Conservation (phyloP, 1,139 yeast genomes). For the Saccharomycopsis phalli region DNA sequence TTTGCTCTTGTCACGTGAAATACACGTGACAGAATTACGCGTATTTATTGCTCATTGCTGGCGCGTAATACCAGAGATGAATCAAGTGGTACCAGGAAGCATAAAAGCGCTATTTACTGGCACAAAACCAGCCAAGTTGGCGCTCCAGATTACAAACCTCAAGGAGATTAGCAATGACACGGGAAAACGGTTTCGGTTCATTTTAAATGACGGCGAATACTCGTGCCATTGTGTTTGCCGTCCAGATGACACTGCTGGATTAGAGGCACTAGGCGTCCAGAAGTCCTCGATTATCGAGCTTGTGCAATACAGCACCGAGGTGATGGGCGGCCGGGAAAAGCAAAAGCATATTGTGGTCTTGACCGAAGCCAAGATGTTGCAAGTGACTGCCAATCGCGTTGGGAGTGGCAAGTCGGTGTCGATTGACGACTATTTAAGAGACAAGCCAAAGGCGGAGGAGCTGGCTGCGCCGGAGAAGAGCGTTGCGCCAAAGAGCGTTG, state of each 20-base stretch:
- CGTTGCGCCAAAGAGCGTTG: constrained; percentile 3
- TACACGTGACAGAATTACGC: too few species aligned
- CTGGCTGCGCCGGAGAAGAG: constrained; percentile 1
- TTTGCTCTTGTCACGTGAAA: too few species aligned
- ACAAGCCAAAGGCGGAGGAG: constrained; percentile 15
- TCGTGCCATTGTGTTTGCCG: constrained; percentile 59
- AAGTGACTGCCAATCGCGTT: constrained; percentile 34
- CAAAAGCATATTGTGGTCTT: constrained; percentile 49
- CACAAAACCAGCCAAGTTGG: constrained; percentile 28
- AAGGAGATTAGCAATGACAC: constrained; percentile 36
- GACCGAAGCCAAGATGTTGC: constrained; percentile 41
- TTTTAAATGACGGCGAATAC: constrained; percentile 58
- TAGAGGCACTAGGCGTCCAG: constrained; percentile 40
- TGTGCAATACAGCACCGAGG: constrained; percentile 29
- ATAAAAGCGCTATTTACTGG: constrained; percentile 7
- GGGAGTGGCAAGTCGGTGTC: constrained; percentile 32
- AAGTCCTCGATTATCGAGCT: constrained; percentile 27
- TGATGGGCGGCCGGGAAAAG: constrained; percentile 42
- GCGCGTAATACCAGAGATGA: too few species aligned
- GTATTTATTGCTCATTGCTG: too few species aligned
- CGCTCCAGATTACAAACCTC: constrained; percentile 41
- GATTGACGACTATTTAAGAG: constrained; percentile 44
- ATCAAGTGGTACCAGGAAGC: constrained; percentile 11
- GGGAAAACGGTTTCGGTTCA: constrained; percentile 44
- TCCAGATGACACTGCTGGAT: constrained; percentile 38